Evolutionary conservation across 805 yeast genomes (phyloP), one percentile per base, ranked within the genome.

Genomic region (Candida sithepensis): DNA sequence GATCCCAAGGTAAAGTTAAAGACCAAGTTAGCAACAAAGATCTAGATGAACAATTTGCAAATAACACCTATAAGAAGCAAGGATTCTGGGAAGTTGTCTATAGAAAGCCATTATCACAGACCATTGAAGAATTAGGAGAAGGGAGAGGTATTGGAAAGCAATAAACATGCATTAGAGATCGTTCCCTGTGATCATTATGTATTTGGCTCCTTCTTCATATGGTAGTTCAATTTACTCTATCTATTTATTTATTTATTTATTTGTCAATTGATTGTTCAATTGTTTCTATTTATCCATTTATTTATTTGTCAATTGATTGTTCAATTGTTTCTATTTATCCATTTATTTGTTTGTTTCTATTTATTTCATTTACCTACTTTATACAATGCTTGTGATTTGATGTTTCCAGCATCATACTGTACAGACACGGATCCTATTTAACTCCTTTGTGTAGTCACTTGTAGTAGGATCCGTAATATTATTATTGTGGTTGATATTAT

Each of bases 71-170:
- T 39, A 66, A 67, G 51, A 71, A 63, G 48, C 84, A 79, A 61
- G 82, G 82, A 34, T 85, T 86, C 69, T 88, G 90, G 90, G 92
- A 87, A 54, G 82, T 83, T 33, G 79, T 81, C 63, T 79, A 82
- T 71, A 83, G 96, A 73, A 79, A 87, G 60, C 96, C 96, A 16
- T 69, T 88, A 55, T 81, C 89, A 19, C 90, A 86, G 68, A 86
- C 95, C 9, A 78, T 85, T 23, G 84, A 79, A 51, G 83, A 82
- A 59, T 73, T 88, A 56, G 96, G 96, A 54, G 81, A 69, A 55
- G 84, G 84, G 46, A 71, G 84, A 63, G 83, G 84, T 56, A 74
- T 78, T 50, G 72, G 75, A 55, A 67, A 64, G 47, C 55, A 57
- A 26, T 64, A 49, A 42, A 16, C 24, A 10, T 39, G 24, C 41